These are phyloP conservation scores for Russula compacta DNA, from an alignment of 768 basidiomycete species.

Conservation along the genomic window DNA sequence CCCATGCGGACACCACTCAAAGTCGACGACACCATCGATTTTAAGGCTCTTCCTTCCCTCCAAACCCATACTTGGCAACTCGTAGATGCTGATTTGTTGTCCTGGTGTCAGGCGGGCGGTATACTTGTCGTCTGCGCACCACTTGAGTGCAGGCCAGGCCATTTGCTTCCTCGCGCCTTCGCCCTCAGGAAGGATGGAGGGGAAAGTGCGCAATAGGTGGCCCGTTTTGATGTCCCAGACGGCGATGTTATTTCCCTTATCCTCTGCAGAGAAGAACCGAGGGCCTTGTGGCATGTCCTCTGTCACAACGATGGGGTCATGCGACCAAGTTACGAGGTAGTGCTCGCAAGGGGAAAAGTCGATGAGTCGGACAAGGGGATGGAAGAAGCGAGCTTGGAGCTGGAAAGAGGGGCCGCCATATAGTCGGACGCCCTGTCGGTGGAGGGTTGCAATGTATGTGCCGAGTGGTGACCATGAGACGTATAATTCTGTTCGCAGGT, in stretches of 20 bases:
- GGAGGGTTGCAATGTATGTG: slow-evolving; percentile 89
- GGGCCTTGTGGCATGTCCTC: slow-evolving; percentile 74
- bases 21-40: slow-evolving; percentile 94
- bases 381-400: slow-evolving; percentile 83
- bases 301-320: slow-evolving; percentile 82
- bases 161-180: slow-evolving; percentile 71
- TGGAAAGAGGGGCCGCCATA: slow-evolving; percentile 94
- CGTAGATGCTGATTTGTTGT: slow-evolving; percentile 92
- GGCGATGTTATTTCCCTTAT: slow-evolving; percentile 93
- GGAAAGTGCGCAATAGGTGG: slow-evolving; percentile 85
- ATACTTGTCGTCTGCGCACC: slow-evolving; percentile 95
- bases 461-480: slow-evolving; percentile 95
- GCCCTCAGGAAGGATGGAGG: slow-evolving; percentile 49
- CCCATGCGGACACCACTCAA: slow-evolving; percentile 95
- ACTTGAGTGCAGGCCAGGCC: slow-evolving; percentile 94
- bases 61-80: slow-evolving; percentile 87
- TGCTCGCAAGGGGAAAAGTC: slow-evolving; percentile 97
- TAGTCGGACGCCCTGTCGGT: slow-evolving; percentile 89
- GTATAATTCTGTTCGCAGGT: slow-evolving; percentile 85
- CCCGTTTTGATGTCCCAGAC: slow-evolving; percentile 99
- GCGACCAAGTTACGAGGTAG: slow-evolving; percentile 96
- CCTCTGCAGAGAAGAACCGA: slow-evolving; percentile 83
- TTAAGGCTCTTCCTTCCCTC: slow-evolving; percentile 96
- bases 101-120: slow-evolving; percentile 84
- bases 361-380: slow-evolving; percentile 89